phyloP scores from a whole-genome alignment of 192 early-diverging fungal species.

The Backusella circina region DNA sequence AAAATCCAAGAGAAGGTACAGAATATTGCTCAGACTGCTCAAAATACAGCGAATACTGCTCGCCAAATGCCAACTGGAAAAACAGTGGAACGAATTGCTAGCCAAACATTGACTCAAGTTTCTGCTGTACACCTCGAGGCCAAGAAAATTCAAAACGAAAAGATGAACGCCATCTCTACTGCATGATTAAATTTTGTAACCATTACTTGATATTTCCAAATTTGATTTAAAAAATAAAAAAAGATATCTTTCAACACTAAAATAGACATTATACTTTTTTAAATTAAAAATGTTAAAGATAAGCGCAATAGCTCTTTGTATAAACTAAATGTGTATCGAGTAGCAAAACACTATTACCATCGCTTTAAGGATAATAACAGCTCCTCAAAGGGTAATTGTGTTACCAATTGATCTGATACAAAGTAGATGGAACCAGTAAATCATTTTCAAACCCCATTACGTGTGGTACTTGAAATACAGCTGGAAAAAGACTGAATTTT shows the following conservation, averaged over 20 bases:
- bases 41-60: slow-evolving; percentile 38
- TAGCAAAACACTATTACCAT: not conserved
- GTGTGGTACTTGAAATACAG: not conserved
- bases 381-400: not conserved
- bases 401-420: not conserved
- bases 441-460: not conserved
- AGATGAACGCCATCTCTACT: not conserved
- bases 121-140: slow-evolving; percentile 56
- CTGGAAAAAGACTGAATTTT: not conserved
- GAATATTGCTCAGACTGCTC: slow-evolving; percentile 41
- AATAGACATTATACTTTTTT: no score
- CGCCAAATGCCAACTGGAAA: slow-evolving; percentile 50
- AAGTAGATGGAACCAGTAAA: not conserved
- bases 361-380: not conserved
- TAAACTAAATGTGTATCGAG: no score
- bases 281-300: no score
- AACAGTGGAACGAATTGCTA: slow-evolving; percentile 40
- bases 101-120: slow-evolving; percentile 43
- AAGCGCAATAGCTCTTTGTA: no score
- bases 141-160: slow-evolving; percentile 38
- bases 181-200: not conserved
- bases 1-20: slow-evolving; percentile 52
- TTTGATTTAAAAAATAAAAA: no score
- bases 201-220: no score
- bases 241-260: no score